phyloP scores from a whole-genome alignment of 345 rosid species.

The Syzygium grande region DNA sequence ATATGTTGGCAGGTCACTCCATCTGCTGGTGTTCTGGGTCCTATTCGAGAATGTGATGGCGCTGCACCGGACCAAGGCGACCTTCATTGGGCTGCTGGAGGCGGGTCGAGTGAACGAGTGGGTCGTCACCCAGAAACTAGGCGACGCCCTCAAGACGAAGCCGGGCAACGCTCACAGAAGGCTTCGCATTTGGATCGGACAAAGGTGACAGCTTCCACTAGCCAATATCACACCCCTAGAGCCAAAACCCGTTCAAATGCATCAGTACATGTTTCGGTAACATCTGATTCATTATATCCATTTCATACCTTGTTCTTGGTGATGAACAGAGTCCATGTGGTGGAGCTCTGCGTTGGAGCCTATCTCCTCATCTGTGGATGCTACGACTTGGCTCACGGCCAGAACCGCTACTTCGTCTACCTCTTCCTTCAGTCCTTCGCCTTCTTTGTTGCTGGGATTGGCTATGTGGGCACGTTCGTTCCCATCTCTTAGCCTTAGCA shows the following conservation, averaged over 20 bases:
- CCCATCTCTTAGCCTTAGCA: conserved; percentile 22
- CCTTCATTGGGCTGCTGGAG: conserved; percentile 78
- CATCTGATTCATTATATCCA: background rate
- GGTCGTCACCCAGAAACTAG: conserved; percentile 89
- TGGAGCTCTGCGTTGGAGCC: conserved; percentile 64
- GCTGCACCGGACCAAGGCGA: conserved; percentile 76
- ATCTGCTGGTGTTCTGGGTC: conserved; percentile 62
- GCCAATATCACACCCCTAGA: background rate
- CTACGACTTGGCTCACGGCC: conserved; percentile 58
- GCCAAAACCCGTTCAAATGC: background rate
- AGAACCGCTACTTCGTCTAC: conserved; percentile 53
- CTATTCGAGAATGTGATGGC: conserved; percentile 95
- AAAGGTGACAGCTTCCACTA: conserved; percentile 29
- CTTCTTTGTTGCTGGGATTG: conserved; percentile 68
- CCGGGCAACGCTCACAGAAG: conserved; percentile 25
- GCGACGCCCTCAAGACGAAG: conserved; percentile 57
- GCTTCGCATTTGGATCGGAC: conserved; percentile 42
- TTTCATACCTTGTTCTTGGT: background rate
- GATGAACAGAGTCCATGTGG: conserved; percentile 42
- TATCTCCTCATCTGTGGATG: conserved; percentile 73
- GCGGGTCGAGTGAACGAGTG: conserved; percentile 87
- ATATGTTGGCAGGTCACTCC: conserved; percentile 40
- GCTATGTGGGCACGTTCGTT: conserved; percentile 63
- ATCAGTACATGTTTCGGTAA: background rate
- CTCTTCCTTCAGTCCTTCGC: conserved; percentile 60